Evolutionary conservation across 1,139 yeast species (phyloP), one percentile per base, ranked within the genome.

Genomic region (Saccharomyces pastorianus): DNA sequence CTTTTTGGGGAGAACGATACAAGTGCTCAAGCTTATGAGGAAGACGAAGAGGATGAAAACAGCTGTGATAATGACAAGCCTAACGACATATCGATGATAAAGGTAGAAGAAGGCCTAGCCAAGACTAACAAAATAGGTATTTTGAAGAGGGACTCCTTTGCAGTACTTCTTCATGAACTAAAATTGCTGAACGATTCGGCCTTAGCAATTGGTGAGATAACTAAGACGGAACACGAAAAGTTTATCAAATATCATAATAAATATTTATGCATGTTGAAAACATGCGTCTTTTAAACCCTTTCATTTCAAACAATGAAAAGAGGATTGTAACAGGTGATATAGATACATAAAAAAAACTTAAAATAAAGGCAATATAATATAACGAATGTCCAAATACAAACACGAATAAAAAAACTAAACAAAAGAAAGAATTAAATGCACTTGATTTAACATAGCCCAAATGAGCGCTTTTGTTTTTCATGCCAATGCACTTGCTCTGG

Each of bases 1-100:
- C 54, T 68, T 7, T 68, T 68, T 54, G 71, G 71, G 11, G 71
- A 68, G 53, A 64, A 61, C 49, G 70, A 66, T 38, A 61, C 64
- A 0, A 65, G 67, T 46, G 51, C 59, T 0, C 65, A 64, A 14
- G 64, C 61, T 2, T 56, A 57, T 20, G 66, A 64, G 8, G 65
- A 62, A 13, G 67, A 62, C 8, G 41, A 44, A n/a, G 49, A 31
- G 7, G 6, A 52, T 1, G 47, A 27, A 23, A 42, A 27, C 13
- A 48, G 49, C 20, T 50, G 32, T n/a, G 49, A 46, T 3, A 49
- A 54, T 25, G 29, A 46, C 11, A 41, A 38, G 2, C 17, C 28
- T 4, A 23, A 29, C 23, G 50, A 50, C 13, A 51, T 53, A 7
- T 51, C 51, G 17, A 53, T 57, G 11, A 46, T 51, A 11, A 52